Evolutionary conservation across 2,329 filamentous ascomycete genomes (phyloP).

Genomic region (Xylariales sp.): DNA sequence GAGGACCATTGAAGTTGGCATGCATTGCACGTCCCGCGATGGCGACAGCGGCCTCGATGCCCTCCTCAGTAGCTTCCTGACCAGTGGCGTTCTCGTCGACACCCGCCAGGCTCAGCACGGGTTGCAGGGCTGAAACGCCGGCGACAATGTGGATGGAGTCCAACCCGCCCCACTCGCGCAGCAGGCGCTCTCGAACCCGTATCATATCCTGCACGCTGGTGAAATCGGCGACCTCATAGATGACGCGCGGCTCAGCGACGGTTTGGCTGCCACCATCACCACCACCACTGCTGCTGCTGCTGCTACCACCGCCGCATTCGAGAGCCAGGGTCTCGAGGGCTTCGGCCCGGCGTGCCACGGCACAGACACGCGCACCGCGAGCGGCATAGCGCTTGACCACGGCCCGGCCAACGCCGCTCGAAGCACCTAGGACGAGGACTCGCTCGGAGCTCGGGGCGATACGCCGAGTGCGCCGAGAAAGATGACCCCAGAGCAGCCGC

Average conservation of each 20-base stretch:
- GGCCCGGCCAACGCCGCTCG: conserved; percentile 25
- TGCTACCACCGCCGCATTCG: conserved; percentile 21
- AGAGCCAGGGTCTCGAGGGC: conserved; percentile 17
- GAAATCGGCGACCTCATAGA: conserved; percentile 23
- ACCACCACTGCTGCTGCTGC: too few relatives aligned
- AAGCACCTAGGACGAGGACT: conserved; percentile 27
- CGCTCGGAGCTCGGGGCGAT: too few relatives aligned
- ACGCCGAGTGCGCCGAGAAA: too few relatives aligned
- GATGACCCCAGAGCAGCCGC: too few relatives aligned
- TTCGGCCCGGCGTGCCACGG: conserved; percentile 23
- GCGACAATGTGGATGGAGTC: conserved; percentile 26
- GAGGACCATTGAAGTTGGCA: conserved; percentile 25
- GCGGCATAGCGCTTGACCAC: conserved; percentile 22
- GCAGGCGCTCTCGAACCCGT: conserved; percentile 16
- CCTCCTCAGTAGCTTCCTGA: conserved; percentile 13
- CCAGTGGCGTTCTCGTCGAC: conserved; percentile 8
- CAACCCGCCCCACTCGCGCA: conserved; percentile 21
- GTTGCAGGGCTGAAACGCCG: conserved; percentile 28
- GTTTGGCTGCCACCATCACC: too few relatives aligned
- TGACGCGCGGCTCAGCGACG: too few relatives aligned
- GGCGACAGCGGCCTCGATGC: conserved; percentile 18
- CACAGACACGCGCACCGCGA: conserved; percentile 22
- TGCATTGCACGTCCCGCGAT: conserved; percentile 18
- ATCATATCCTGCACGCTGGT: conserved; percentile 21
- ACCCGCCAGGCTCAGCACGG: conserved; percentile 23